These are phyloP conservation scores for Chimonanthus salicifolius DNA, from an alignment of 164 flowering plant genomes.

Conservation along the genomic window DNA sequence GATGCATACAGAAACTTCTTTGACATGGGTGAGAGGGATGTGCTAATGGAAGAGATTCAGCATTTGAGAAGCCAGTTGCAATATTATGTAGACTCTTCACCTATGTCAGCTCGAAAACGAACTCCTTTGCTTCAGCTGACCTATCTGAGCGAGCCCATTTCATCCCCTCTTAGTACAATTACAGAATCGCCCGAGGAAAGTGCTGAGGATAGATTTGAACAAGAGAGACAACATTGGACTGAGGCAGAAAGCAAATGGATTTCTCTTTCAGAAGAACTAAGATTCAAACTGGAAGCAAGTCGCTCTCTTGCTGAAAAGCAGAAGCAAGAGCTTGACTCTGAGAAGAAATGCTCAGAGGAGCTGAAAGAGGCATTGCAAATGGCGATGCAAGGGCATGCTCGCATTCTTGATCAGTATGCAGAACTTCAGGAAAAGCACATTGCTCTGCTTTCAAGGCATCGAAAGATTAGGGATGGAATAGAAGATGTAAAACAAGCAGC, in stretches of 20 bases:
- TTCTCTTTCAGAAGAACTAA: slow-evolving; percentile 74
- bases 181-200: slow-evolving; percentile 31
- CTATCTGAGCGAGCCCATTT: slow-evolving; percentile 44
- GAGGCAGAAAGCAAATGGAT: slow-evolving; percentile 91
- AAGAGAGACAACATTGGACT: slow-evolving; percentile 69
- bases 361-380: slow-evolving; percentile 89
- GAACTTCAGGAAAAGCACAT: slow-evolving; percentile 92
- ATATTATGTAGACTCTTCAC: slow-evolving; percentile 54
- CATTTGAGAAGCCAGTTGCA: slow-evolving; percentile 77
- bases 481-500: slow-evolving; percentile 94
- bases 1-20: slow-evolving; percentile 61
- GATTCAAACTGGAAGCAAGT: slow-evolving; percentile 61
- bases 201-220: slow-evolving; percentile 56
- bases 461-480: slow-evolving; percentile 79
- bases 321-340: slow-evolving; percentile 65
- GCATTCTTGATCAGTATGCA: slow-evolving; percentile 94
- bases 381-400: slow-evolving; percentile 96
- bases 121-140: slow-evolving; percentile 53
- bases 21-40: slow-evolving; percentile 93
- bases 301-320: slow-evolving; percentile 49
- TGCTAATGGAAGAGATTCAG: slow-evolving; percentile 86
- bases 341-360: slow-evolving; percentile 85
- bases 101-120: slow-evolving; percentile 33
- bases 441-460: slow-evolving; percentile 75
- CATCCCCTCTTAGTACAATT: slow-evolving; percentile 35